A percentile compares a stretch with the other conserved stretches of the same genome.
phyloP scores from a whole-genome alignment of 805 yeast genomes.

The Metahyphopichia silvanorum region DNA sequence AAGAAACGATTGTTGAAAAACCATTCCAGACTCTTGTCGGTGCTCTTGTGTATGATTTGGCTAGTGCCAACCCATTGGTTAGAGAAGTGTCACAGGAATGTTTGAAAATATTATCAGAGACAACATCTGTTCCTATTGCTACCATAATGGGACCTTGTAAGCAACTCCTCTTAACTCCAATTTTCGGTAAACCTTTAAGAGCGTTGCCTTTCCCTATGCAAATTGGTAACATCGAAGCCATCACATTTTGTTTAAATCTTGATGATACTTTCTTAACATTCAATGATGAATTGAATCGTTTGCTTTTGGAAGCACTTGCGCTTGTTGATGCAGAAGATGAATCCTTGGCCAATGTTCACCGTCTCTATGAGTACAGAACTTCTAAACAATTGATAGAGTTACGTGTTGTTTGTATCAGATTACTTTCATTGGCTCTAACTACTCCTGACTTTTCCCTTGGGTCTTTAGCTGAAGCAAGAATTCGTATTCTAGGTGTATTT shows the following conservation, averaged over 20 bases:
- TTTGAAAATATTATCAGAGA: slow-evolving; percentile 62
- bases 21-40: slow-evolving; percentile 80
- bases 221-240: slow-evolving; percentile 96
- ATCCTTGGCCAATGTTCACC: slow-evolving; percentile 81
- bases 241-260: slow-evolving; percentile 82
- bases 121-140: slow-evolving; percentile 66
- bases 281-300: slow-evolving; percentile 82
- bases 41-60: slow-evolving; percentile 88
- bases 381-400: slow-evolving; percentile 83
- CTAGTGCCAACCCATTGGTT: slow-evolving; percentile 81
- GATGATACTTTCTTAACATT: slow-evolving; percentile 80
- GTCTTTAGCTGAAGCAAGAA: slow-evolving; percentile 73
- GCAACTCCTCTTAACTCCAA: slow-evolving; percentile 80
- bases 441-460: slow-evolving; percentile 79
- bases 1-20: slow-evolving; percentile 62
- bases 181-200: slow-evolving; percentile 92
- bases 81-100: slow-evolving; percentile 79
- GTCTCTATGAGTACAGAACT: slow-evolving; percentile 82
- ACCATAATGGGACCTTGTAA: slow-evolving; percentile 81
- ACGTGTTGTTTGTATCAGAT: slow-evolving; percentile 83
- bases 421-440: slow-evolving; percentile 78
- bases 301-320: slow-evolving; percentile 86
- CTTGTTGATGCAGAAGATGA: slow-evolving; percentile 98
- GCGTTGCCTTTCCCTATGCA: slow-evolving; percentile 99
- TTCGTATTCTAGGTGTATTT: slow-evolving; percentile 86